Evolutionary conservation across 1,139 yeast species (phyloP).

Genomic region (Pichia inconspicua): DNA sequence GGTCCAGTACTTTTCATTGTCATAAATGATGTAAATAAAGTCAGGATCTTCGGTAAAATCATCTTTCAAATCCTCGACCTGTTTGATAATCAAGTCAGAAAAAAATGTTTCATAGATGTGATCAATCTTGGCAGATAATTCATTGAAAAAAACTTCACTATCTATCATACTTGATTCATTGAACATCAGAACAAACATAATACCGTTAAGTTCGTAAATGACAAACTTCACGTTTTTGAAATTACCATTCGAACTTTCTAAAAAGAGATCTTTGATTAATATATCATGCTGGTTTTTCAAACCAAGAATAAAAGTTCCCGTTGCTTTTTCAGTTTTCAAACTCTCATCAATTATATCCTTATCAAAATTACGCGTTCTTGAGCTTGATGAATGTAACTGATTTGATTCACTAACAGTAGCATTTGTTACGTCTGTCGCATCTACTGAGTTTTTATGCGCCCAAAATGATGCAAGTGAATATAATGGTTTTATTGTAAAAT

Average conservation of each 20-base stretch:
- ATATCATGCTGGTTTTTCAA: conserved; percentile 16
- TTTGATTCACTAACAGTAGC: background rate
- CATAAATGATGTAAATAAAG: conserved; percentile 9
- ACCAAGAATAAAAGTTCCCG: conserved; percentile 23
- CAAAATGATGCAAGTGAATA: conserved; percentile 6
- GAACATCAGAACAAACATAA: conserved; percentile 19
- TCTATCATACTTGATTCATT: conserved; percentile 6
- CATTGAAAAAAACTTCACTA: conserved; percentile 13
- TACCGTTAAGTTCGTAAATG: conserved; percentile 26
- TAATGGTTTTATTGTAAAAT: conserved; percentile 8
- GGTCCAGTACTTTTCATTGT: conserved; percentile 11
- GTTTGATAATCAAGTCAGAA: conserved; percentile 21
- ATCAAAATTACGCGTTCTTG: conserved; percentile 7
- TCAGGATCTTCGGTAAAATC: conserved; percentile 8
- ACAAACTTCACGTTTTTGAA: conserved; percentile 7
- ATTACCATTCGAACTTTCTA: background rate
- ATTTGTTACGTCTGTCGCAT: background rate
- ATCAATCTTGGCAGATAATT: conserved; percentile 34
- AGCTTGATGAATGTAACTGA: background rate
- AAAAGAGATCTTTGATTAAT: conserved; percentile 12
- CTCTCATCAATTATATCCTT: conserved; percentile 9
- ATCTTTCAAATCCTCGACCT: conserved; percentile 18
- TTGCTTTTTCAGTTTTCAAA: conserved; percentile 9
- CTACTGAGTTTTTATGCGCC: background rate
- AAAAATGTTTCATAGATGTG: conserved; percentile 24